A percentile compares a stretch with the other conserved stretches of the same genome.
These are phyloP conservation scores for Chrysosporium keratinophilum DNA, from an alignment of 2,329 filamentous ascomycete genomes.

Conservation along the genomic window DNA sequence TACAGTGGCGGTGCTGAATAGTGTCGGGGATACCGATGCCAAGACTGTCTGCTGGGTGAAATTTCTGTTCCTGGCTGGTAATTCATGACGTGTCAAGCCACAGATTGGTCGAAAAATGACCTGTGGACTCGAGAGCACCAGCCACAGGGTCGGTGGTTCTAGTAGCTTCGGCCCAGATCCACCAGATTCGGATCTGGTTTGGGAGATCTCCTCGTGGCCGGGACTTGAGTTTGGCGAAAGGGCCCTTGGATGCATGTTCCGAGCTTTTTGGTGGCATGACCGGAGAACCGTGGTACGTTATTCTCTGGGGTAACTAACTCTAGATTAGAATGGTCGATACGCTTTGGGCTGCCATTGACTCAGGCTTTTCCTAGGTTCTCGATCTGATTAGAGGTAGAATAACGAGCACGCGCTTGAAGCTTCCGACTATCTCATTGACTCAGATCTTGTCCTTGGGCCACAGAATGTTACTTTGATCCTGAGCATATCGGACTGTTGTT, in stretches of 20 bases:
- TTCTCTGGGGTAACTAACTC: neutral
- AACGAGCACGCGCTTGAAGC: no score
- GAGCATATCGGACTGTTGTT: no score
- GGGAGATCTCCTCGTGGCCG: neutral
- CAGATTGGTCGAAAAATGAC: neutral
- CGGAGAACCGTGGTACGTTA: neutral
- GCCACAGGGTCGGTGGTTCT: neutral
- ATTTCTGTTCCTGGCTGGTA: neutral
- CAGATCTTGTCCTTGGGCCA: no score
- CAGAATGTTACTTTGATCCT: no score
- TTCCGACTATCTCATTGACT: no score
- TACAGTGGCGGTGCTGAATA: neutral
- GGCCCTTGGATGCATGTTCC: neutral
- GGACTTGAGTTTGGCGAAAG: neutral
- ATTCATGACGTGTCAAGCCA: conserved; percentile 11
- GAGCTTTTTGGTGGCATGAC: neutral
- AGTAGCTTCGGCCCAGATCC: neutral
- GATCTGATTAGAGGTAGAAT: no score
- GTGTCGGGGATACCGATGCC: conserved; percentile 3
- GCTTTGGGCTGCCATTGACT: neutral
- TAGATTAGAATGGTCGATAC: neutral
- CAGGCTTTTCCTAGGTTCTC: neutral
- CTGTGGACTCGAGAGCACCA: neutral
- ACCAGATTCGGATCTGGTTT: neutral
- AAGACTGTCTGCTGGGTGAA: neutral